Conservation (phyloP, 345 rosid genomes). For the Eucalyptus globulus region DNA sequence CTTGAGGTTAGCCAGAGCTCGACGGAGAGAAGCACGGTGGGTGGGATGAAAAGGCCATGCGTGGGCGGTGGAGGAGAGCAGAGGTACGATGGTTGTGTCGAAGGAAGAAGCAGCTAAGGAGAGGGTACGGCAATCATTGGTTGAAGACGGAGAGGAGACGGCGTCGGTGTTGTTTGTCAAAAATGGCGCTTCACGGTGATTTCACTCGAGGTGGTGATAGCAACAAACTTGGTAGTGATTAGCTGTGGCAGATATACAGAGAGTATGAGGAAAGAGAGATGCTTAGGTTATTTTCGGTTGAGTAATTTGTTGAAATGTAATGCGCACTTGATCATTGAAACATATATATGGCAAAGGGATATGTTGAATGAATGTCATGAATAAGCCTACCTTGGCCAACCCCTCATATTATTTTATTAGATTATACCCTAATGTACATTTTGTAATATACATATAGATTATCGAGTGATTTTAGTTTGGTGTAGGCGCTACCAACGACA, state of each 20-base stretch:
- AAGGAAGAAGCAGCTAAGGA: not conserved
- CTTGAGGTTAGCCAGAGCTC: not conserved
- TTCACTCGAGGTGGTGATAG: not conserved
- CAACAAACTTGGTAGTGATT: not conserved
- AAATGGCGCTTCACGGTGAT: not conserved
- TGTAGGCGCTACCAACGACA: not conserved
- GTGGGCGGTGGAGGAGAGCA: not conserved
- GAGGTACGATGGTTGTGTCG: not conserved
- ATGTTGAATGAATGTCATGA: not conserved
- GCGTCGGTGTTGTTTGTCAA: not conserved
- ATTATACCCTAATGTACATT: not conserved
- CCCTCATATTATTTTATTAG: not conserved
- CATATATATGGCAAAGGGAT: not conserved
- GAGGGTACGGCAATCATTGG: not conserved
- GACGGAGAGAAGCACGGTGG: not conserved
- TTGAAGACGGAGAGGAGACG: not conserved
- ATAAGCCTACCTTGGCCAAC: not conserved
- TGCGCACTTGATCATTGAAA: not conserved
- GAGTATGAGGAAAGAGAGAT: not conserved
- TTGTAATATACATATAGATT: not conserved
- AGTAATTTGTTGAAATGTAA: not conserved
- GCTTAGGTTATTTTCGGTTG: not conserved
- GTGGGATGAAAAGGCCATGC: not conserved
- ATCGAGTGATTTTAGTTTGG: not conserved
- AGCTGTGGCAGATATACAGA: not conserved